Evolutionary conservation across 2,329 filamentous ascomycete species (phyloP), one percentile per base, ranked within the genome.

Genomic region (Calonectria pseudoturangicola): DNA sequence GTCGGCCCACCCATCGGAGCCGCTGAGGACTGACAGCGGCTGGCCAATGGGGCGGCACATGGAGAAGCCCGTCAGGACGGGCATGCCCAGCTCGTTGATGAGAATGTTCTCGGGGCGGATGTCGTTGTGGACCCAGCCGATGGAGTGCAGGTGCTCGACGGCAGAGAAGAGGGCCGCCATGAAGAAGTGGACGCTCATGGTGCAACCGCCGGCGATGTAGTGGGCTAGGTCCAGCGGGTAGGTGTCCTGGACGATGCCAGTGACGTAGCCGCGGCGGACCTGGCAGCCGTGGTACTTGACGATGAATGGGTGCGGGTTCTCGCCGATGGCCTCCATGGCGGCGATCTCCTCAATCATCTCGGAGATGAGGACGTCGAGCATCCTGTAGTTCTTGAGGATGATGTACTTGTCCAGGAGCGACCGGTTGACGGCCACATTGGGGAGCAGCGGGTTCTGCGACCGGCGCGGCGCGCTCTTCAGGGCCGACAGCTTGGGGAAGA

Each of bases 231-330:
- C 72, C 25, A 71, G 8, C 15, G 36, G 28, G 33, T 77, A 67
- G 3, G 73, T 45, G 18, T 80, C 77, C 33, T 82, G 74, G 2
- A 80, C 73, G n/a, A 82, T 54, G 18, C 73, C 77, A 1, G 76
- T 80, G 62, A 82, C 79, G 15, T 70, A 68, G 48, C 76, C 79
- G 21, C 74, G 74, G 9, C 74, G 51, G 6, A 81, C 76, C 8
- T 68, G 75, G 74, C 80, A 82, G 45, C 81, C 80, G 48, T 80
- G 69, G 65, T 82, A 82, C 3, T 73, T 16, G 54, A 82, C 62
- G 43, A 82, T 78, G 66, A 79, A 77, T 12, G 79, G 80, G 65
- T 83, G 81, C 9, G 77, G 77, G 6, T 79, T 68, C 28, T 65
- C 54, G 36, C 39, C 5, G 3, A 79, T 54, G 4, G 70, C 48